Conservation (phyloP, 768 basidiomycete species). For the Russula virescens region DNA sequence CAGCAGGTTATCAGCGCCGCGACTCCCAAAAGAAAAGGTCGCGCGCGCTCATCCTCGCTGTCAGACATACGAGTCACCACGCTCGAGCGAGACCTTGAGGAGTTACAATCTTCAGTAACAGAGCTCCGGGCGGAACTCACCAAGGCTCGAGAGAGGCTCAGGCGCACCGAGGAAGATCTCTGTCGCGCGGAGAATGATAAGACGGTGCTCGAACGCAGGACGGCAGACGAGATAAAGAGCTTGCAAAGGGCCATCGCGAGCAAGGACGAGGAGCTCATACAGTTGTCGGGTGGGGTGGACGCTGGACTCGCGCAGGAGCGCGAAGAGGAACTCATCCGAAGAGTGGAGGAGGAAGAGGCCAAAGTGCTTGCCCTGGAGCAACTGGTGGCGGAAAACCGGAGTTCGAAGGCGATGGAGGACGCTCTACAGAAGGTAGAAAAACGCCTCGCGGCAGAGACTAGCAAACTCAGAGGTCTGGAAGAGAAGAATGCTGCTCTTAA, state of each 20-base stretch:
- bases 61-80: slow-evolving; percentile 44
- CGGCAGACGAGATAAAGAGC: slow-evolving; percentile 40
- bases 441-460: slow-evolving; percentile 38
- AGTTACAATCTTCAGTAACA: slow-evolving; percentile 38
- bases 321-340: slow-evolving; percentile 55
- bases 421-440: slow-evolving; percentile 25
- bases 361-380: slow-evolving; percentile 55
- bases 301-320: slow-evolving; percentile 39
- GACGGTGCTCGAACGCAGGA: slow-evolving; percentile 45
- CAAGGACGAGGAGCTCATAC: slow-evolving; percentile 54
- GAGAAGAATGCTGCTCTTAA: slow-evolving; percentile 41
- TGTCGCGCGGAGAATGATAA: slow-evolving; percentile 55
- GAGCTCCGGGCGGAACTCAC: slow-evolving; percentile 43
- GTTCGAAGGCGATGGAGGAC: slow-evolving; percentile 34
- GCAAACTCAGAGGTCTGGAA: slow-evolving; percentile 38
- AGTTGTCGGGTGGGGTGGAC: slow-evolving; percentile 34
- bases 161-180: slow-evolving; percentile 42
- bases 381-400: slow-evolving; percentile 39
- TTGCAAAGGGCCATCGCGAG: slow-evolving; percentile 43
- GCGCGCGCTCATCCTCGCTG: slow-evolving; percentile 53
- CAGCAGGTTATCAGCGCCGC: slow-evolving; percentile 34
- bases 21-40: slow-evolving; percentile 32
- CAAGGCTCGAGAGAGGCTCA: slow-evolving; percentile 42
- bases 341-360: slow-evolving; percentile 69
- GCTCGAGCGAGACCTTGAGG: slow-evolving; percentile 53